These are phyloP conservation scores for Leccinum variicolor DNA, from an alignment of 768 basidiomycete species.

Conservation along the genomic window DNA sequence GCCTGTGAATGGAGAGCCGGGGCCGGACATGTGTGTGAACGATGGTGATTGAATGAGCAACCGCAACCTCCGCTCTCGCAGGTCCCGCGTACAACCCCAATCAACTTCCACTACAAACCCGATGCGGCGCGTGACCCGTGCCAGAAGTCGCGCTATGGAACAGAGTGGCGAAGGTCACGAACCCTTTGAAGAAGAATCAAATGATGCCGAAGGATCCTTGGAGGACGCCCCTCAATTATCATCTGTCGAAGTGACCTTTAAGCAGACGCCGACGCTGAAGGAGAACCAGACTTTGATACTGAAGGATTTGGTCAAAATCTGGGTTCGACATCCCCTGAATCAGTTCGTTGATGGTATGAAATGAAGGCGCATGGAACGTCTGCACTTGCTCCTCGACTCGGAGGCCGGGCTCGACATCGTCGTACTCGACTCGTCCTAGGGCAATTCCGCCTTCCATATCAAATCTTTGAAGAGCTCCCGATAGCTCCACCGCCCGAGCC, in stretches of 20 bases:
- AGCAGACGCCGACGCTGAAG: constrained; percentile 34
- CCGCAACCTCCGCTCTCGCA: constrained; percentile 14
- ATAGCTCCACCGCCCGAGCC: constrained; percentile 90
- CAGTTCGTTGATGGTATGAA: constrained; percentile 88
- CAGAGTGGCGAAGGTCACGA: constrained; percentile 53
- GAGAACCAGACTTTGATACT: constrained; percentile 36
- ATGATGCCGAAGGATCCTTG: constrained; percentile 56
- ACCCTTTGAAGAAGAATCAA: constrained; percentile 45
- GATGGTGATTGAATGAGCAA: constrained; percentile 31
- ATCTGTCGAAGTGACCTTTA: constrained; percentile 29
- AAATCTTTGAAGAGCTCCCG: constrained; percentile 86
- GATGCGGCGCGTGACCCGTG: constrained; percentile 18
- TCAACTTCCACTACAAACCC: constrained; percentile 4
- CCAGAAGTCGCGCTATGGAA: constrained; percentile 20
- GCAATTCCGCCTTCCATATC: constrained; percentile 89
- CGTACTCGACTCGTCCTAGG: constrained; percentile 93
- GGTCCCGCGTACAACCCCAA: constrained; percentile 22
- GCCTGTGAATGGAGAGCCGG: constrained; percentile 18
- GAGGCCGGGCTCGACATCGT: constrained; percentile 97
- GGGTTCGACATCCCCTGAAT: constrained; percentile 74
- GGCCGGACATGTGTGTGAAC: constrained; percentile 17
- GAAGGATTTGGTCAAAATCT: constrained; percentile 76
- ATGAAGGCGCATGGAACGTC: constrained; percentile 74
- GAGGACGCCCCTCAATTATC: constrained; percentile 48
- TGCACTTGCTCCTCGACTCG: constrained; percentile 80